Evolutionary conservation across 2,329 filamentous ascomycete genomes (phyloP).

Genomic region (Aspergillus hiratsukae): DNA sequence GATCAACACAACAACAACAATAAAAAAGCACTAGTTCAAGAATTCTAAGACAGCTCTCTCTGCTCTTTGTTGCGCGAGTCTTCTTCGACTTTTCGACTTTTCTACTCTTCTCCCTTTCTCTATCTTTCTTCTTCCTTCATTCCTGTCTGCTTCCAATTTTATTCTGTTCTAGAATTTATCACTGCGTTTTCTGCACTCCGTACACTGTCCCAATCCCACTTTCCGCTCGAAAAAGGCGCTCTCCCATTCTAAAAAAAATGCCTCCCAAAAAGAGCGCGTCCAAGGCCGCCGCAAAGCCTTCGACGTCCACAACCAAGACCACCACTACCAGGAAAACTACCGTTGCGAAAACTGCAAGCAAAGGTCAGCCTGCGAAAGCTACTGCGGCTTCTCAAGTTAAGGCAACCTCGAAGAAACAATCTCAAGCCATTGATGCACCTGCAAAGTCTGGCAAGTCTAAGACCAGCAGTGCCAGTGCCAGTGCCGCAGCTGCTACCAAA

Average conservation of each 20-base stretch:
- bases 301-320: constrained; percentile 4
- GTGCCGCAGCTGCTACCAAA: constrained; percentile 18
- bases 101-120: not conserved
- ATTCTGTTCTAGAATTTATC: not conserved
- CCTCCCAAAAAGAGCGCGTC: constrained; percentile 27
- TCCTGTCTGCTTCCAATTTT: not conserved
- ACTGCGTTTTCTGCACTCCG: not conserved
- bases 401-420: constrained; percentile 13
- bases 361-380: constrained; percentile 20
- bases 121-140: not conserved
- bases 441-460: constrained; percentile 22
- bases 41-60: not conserved
- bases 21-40: not conserved
- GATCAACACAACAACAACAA: not conserved
- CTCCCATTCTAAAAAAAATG: constrained; percentile 14
- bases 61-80: not conserved
- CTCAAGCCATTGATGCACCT: constrained; percentile 12
- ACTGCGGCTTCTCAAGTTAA: constrained; percentile 24
- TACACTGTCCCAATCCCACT: not conserved
- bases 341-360: constrained; percentile 18
- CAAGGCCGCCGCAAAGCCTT: constrained; percentile 17
- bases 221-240: not conserved
- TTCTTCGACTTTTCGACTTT: not conserved
- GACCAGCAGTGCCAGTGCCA: constrained; percentile 14
- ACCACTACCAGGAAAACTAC: constrained; percentile 15